Evolutionary conservation across 2,329 filamentous ascomycete genomes (phyloP).

Genomic region (Fusarium camptoceras): DNA sequence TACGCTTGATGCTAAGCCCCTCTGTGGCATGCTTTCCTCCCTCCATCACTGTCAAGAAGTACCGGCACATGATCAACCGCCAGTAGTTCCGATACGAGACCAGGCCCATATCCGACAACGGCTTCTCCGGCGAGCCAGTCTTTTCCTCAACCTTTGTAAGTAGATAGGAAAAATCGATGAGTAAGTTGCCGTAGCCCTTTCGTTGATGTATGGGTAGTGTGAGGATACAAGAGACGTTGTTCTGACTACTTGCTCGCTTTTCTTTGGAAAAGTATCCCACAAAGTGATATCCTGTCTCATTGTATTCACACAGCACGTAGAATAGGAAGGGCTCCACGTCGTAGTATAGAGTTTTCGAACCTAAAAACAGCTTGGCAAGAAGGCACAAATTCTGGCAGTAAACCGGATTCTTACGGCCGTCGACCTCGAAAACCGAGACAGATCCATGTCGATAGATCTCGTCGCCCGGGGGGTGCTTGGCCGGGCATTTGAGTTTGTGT

Average conservation of each 20-base stretch:
- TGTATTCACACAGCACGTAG: slow-evolving; percentile 95
- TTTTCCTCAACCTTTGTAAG: slow-evolving; percentile 93
- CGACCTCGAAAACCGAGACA: slow-evolving; percentile 96
- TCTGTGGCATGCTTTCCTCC: slow-evolving; percentile 52
- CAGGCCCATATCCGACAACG: slow-evolving; percentile 95
- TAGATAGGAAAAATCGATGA: slow-evolving; percentile 98
- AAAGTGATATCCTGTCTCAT: slow-evolving; percentile 92
- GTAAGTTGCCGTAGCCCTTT: slow-evolving; percentile 94
- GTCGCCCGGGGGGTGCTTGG: slow-evolving; percentile 96
- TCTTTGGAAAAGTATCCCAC: slow-evolving; percentile 99
- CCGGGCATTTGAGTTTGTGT: slow-evolving; percentile 95
- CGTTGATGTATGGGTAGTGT: slow-evolving; percentile 96
- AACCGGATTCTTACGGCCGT: slow-evolving; percentile 96
- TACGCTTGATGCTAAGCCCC: slow-evolving; percentile 71
- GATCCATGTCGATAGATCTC: slow-evolving; percentile 95
- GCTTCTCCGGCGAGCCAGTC: slow-evolving; percentile 96
- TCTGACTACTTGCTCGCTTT: slow-evolving; percentile 91
- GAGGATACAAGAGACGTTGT: slow-evolving; percentile 97
- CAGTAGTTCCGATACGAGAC: slow-evolving; percentile 99
- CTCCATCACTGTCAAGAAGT: slow-evolving; percentile 70
- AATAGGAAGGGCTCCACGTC: slow-evolving; percentile 97
- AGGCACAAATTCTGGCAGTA: slow-evolving; percentile 98
- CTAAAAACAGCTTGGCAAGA: slow-evolving; percentile 95
- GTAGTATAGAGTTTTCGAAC: slow-evolving; percentile 98
- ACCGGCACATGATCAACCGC: slow-evolving; percentile 88